Evolutionary conservation across 2,329 filamentous ascomycete species (phyloP), one percentile per base, ranked within the genome.

Genomic region (Talaromyces pinophilus): DNA sequence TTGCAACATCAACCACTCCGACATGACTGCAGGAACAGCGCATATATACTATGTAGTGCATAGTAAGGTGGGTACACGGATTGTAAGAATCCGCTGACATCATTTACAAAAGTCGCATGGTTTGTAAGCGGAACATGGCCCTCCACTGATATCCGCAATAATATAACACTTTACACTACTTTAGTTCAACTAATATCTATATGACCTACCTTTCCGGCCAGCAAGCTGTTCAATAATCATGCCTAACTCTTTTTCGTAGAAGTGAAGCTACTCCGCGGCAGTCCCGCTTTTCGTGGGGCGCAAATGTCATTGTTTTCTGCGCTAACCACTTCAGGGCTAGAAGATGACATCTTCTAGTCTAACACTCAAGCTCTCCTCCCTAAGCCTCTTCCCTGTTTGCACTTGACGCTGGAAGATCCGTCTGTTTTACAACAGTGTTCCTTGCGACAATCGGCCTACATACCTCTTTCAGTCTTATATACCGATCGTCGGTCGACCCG

Each of bases 321-420:
- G 6, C 48, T 30, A 52, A 30, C 25, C 22, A 4, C 2, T 7
- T 28, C 11, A 3, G 11, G 6, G 13, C 33, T 57, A 25, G 33
- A 38, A 19, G n/a, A 62, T 62, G 59, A 62, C 59, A 62, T 62
- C 46, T 33, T 40, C 46, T 38, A 38, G 54, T 25, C 54, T 57
- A 15, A 25, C 33, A 35, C 22, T 30, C 30, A 57, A 57, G 54
- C 54, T 57, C 54, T 55, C 30, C 13, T 55, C 52, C 52, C 6
- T 10, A 13, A 25, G 28, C 35, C 54, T 22, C 19, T 38, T 57
- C 54, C 33, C 54, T 40, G 33, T 57, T 40, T 30, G 54, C 54
- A 22, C 33, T 57, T 3, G 35, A 13, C 5, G 33, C n/a, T 38
- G 30, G 52, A 13, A 13, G 10, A 22, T 15, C 6, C 30, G 30